phyloP scores from a whole-genome alignment of 1,284 basidiomycete species.

The Xanthoconium separans region DNA sequence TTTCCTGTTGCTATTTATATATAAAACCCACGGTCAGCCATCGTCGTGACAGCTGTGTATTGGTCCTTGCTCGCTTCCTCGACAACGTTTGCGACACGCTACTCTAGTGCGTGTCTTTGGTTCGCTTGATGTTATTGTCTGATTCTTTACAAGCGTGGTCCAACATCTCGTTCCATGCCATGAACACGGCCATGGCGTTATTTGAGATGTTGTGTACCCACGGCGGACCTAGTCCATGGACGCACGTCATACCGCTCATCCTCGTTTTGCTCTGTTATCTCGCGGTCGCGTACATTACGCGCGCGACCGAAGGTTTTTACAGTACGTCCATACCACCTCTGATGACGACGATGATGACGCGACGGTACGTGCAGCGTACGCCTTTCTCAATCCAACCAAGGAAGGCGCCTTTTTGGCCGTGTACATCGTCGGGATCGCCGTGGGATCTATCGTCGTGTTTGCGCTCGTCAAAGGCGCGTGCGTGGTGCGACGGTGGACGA shows the following conservation, averaged over 20 bases:
- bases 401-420: constrained; percentile 39
- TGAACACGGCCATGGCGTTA: constrained; percentile 58
- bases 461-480: constrained; percentile 38
- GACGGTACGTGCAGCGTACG: constrained; percentile 37
- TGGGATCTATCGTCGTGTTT: constrained; percentile 49
- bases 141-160: constrained; percentile 47
- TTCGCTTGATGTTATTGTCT: neutral
- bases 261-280: constrained; percentile 57
- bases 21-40: constrained; percentile 35
- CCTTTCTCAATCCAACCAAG: constrained; percentile 43
- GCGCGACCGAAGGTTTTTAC: constrained; percentile 59
- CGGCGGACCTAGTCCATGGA: constrained; percentile 52
- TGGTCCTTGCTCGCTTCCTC: constrained; percentile 57
- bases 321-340: constrained; percentile 39
- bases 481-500: constrained; percentile 31
- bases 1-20: neutral
- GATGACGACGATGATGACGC: neutral
- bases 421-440: constrained; percentile 55
- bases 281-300: constrained; percentile 64
- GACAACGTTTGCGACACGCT: constrained; percentile 41
- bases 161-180: constrained; percentile 59
- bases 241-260: constrained; percentile 45
- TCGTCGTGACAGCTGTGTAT: constrained; percentile 66
- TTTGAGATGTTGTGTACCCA: constrained; percentile 61
- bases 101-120: constrained; percentile 33